Conservation (phyloP, 208 protist species). For the Vickermania ingenoplastis region DNA sequence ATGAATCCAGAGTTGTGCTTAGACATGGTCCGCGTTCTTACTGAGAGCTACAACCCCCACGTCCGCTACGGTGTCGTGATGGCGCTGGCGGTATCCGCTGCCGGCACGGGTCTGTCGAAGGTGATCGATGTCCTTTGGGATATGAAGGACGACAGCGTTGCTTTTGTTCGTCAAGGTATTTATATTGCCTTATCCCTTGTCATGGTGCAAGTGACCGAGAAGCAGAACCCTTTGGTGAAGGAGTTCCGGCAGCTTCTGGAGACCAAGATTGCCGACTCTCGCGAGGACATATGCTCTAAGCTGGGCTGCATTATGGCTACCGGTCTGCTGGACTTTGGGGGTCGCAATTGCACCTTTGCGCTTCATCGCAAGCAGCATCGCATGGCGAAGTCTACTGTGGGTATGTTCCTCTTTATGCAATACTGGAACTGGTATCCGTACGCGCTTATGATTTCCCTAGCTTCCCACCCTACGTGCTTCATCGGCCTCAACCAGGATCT, state of each 20-base stretch:
- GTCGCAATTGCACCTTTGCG: slow-evolving; percentile 95
- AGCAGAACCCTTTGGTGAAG: slow-evolving; percentile 82
- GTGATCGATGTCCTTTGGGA: slow-evolving; percentile 93
- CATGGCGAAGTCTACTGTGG: slow-evolving; percentile 93
- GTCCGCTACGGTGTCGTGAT: slow-evolving; percentile 97
- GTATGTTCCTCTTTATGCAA: slow-evolving; percentile 97
- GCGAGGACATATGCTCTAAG: slow-evolving; percentile 94
- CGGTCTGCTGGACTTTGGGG: slow-evolving; percentile 97
- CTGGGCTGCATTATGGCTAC: slow-evolving; percentile 96
- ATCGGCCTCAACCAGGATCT: slow-evolving; percentile 97
- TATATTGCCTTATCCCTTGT: slow-evolving; percentile 96
- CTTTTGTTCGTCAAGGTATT: slow-evolving; percentile 98
- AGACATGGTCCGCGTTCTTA: slow-evolving; percentile 63
- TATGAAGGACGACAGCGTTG: slow-evolving; percentile 90
- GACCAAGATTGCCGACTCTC: slow-evolving; percentile 81
- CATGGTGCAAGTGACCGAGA: slow-evolving; percentile 91
- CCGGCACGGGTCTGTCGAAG: slow-evolving; percentile 91
- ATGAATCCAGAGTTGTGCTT: slow-evolving; percentile 90
- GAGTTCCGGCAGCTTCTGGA: slow-evolving; percentile 73
- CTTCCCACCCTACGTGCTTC: slow-evolving; percentile 95
- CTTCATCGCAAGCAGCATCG: slow-evolving; percentile 92
- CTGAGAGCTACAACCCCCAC: slow-evolving; percentile 98
- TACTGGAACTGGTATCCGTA: slow-evolving; percentile 99
- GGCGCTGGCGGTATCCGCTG: slow-evolving; percentile 96
- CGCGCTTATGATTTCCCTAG: slow-evolving; percentile 93